Evolutionary conservation across 176 grass and related monocot species (phyloP), one percentile per base, ranked within the genome.

Genomic region (Thinopyrum elongatum): DNA sequence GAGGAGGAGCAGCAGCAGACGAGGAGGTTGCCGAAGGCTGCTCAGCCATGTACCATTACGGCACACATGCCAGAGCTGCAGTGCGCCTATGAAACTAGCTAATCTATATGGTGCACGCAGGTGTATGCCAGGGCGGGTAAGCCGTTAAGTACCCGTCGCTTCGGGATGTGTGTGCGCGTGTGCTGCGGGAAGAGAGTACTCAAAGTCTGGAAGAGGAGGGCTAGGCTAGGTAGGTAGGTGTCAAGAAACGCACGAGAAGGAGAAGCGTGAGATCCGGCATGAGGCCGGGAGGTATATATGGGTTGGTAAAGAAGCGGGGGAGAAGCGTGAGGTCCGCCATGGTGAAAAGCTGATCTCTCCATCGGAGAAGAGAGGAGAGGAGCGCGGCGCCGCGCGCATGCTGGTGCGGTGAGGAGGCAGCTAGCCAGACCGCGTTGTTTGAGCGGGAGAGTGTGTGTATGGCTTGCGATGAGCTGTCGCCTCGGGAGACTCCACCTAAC

Each of bases 401-500:
- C 55, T 22, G 55, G 53, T 8, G 77, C 13, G 2, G 39, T 65
- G 76, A 61, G 76, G 66, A 25, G 36, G 70, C 38, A 74, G 70
- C 70, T 29, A 76, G 46, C 27, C 19, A 80, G 76, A 94, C 92
- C 92, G 84, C 90, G 95, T 88, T 55, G 51, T 90, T 89, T 87
- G 89, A 85, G 82, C 84, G 60, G 64, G 67, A 29, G 74, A 35
- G 41, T 71, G 74, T 65, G 81, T 63, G 64, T 78, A 57, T 74
- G 82, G 83, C 89, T 89, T 66, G 92, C 92, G 82, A 31, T 94
- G 84, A 94, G 92, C 92, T 94, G 92, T 79, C 79, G 66, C 84
- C 81, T 35, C 11, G 0, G 57, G 72, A 82, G 79, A 16, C 31
- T 35, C 63, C 89, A 88, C 89, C 81, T 17, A 60, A 74, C 70